Conservation (phyloP, 164 flowering plant species). For the Paratinospora sagittata region DNA sequence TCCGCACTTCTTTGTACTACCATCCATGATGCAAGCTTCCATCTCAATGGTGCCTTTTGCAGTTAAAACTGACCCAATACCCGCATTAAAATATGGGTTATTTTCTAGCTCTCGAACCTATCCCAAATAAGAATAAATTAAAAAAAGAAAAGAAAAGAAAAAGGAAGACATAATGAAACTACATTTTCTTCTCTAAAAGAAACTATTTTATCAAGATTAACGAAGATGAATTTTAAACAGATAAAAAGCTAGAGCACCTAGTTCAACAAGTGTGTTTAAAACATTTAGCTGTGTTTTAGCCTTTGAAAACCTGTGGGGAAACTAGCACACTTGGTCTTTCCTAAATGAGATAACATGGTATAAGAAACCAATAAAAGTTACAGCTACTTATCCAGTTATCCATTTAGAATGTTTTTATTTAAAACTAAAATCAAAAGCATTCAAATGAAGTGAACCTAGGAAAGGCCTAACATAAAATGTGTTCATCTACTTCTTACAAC, state of each 20-base stretch:
- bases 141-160: no score
- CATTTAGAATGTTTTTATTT: no score
- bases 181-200: background rate
- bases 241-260: no score
- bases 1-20: constrained; percentile 78
- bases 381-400: no score
- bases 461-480: background rate
- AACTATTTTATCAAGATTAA: background rate
- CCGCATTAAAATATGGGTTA: constrained; percentile 77
- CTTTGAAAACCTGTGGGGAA: background rate
- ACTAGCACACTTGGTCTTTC: background rate
- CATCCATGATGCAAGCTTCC: constrained; percentile 99
- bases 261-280: no score
- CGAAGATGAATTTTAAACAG: background rate
- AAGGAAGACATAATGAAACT: background rate
- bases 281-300: no score
- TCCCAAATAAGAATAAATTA: background rate
- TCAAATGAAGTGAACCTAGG: no score
- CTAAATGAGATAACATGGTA: no score
- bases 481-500: no score
- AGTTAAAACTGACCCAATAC: constrained; percentile 81
- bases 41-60: constrained; percentile 81
- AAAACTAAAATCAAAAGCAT: no score
- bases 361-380: no score
- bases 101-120: constrained; percentile 96